Base-by-base conservation (phyloP, 192 early-diverging fungal genomes). In the Coemansia sp. region DNA sequence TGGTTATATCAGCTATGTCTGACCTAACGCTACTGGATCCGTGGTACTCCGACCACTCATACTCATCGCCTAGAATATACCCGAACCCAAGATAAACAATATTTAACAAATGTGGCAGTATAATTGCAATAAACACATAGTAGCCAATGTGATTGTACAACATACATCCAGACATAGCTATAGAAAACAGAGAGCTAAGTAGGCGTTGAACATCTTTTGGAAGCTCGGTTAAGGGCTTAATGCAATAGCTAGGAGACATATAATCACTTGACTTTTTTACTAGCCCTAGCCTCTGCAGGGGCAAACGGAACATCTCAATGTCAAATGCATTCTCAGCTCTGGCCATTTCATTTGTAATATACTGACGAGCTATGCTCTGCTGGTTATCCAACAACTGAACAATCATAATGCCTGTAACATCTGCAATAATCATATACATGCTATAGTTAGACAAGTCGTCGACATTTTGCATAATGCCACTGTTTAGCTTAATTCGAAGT, bases 81-180 rank as follows among this genome's bases (percentile, higher is more conserved):
- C 25, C 19, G 3, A 42, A 46, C 2, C 19, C 38, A 1, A 19
- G 25, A 17, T 39, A 14, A 5, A 39, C 7, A 11, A 76, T 38
- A 1, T 11, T 31, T 17, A 81, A 38, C 4, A 73, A 67, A 42
- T 41, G 39, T 14, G 39, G 39, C 12, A 41, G 0, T 41, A 41
- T 14, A 12, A 41, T 4, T 41, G 39, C 39, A 14, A 81, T 66
- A 8, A 73, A 31, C 0, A 62, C 63, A 36, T 71, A 46, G 69
- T 63, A 69, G 1, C 78, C 78, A 7, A 76, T 68, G 12, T 62
- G 64, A 2, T 31, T 45, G 29, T 68, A 80, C 11, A 79, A 44
- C 7, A 68, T 41, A 42, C 66, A 60, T 1, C 9, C 48, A 8
- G 23, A 25, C n/a, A 50, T 23, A 50, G 19, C 48, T 50, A 50